A percentile compares a stretch with the other conserved stretches of the same genome.
Conservation (phyloP, 768 basidiomycete species). For the Rickenella mellea region DNA sequence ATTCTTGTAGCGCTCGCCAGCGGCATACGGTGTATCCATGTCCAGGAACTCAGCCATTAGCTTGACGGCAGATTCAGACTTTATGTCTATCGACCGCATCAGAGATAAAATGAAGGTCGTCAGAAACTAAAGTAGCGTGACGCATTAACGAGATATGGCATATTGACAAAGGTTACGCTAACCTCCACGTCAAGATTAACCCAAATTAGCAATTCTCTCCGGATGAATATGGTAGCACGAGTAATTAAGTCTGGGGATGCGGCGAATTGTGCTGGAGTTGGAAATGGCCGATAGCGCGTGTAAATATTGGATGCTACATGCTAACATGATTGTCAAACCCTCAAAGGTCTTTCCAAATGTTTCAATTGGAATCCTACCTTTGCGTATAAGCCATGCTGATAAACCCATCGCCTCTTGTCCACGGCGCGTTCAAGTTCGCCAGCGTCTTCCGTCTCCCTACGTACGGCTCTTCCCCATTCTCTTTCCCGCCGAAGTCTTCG, state of each 20-base stretch:
- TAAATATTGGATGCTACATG: constrained; percentile 84
- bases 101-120: constrained; percentile 82
- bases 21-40: constrained; percentile 48
- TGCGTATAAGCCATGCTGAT: constrained; percentile 69
- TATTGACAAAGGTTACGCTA: background rate
- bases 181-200: constrained; percentile 84
- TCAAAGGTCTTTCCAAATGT: background rate
- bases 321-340: constrained; percentile 28
- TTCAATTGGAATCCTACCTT: constrained; percentile 47
- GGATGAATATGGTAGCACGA: constrained; percentile 70
- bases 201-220: constrained; percentile 86
- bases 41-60: constrained; percentile 85
- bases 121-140: constrained; percentile 52
- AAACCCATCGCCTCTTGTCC: constrained; percentile 67
- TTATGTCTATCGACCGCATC: constrained; percentile 89
- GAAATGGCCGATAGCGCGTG: constrained; percentile 84
- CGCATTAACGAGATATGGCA: constrained; percentile 8
- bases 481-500: constrained; percentile 37
- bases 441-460: too few species aligned
- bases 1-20: constrained; percentile 51
- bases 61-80: constrained; percentile 80
- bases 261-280: constrained; percentile 77
- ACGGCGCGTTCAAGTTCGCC: constrained; percentile 75
- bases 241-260: constrained; percentile 66
- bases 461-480: too few species aligned